Conservation (phyloP, 176 grass and related monocot species). For the Melocanna baccifera region DNA sequence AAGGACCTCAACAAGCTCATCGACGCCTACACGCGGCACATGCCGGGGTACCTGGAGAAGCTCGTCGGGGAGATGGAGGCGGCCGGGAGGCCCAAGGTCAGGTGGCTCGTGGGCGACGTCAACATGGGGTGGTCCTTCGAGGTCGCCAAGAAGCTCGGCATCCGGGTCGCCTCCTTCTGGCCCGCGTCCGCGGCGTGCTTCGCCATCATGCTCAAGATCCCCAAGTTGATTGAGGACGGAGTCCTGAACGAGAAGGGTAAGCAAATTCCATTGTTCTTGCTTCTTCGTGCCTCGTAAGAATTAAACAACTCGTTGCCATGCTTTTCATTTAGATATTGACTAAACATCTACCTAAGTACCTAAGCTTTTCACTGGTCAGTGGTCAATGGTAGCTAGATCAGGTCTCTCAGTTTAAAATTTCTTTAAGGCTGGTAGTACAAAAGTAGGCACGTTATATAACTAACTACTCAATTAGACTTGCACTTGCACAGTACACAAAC, state of each 20-base stretch:
- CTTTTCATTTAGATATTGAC: not conserved
- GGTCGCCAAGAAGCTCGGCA: constrained; percentile 44
- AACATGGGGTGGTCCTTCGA: constrained; percentile 69
- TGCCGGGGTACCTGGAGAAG: constrained; percentile 27
- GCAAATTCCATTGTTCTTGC: not conserved
- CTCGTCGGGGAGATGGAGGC: constrained; percentile 32
- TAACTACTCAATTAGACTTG: too few species aligned
- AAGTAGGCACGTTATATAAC: not conserved
- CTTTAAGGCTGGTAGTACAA: not conserved
- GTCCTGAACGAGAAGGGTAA: constrained; percentile 57
- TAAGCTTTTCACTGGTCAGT: not conserved
- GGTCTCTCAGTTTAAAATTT: not conserved
- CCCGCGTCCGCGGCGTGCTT: constrained; percentile 36
- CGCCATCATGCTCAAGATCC: constrained; percentile 51
- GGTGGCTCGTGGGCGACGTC: constrained; percentile 55
- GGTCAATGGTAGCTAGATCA: not conserved
- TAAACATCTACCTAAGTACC: not conserved
- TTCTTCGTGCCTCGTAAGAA: not conserved
- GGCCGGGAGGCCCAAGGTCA: constrained; percentile 5
- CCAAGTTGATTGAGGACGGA: constrained; percentile 43
- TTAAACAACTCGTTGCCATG: not conserved
- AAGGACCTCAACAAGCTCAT: constrained; percentile 59
- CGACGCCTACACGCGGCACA: constrained; percentile 41
- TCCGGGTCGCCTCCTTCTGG: constrained; percentile 49
- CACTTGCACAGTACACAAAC: too few species aligned